These are phyloP conservation scores for Endothia cerciana DNA, from an alignment of 2,329 filamentous ascomycete species.

Conservation along the genomic window DNA sequence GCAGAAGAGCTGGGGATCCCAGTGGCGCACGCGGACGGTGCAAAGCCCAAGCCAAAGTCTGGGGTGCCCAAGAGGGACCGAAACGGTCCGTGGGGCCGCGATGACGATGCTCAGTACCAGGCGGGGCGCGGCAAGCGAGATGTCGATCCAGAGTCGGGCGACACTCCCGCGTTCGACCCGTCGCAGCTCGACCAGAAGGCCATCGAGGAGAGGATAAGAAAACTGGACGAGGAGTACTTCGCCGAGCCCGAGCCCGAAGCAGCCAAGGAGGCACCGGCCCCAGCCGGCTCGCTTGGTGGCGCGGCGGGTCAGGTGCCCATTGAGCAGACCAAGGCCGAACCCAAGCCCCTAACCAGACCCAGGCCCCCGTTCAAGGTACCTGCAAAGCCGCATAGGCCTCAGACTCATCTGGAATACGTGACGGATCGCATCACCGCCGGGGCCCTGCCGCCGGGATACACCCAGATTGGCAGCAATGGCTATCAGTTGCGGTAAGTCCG, in stretches of 20 bases:
- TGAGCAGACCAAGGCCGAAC: slow-evolving; percentile 31
- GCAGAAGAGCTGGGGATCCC: slow-evolving; percentile 27
- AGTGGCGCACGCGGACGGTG: neutral
- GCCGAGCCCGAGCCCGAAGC: neutral
- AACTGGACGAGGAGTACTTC: slow-evolving; percentile 31
- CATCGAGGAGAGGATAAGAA: slow-evolving; percentile 33
- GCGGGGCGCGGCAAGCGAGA: slow-evolving; percentile 10
- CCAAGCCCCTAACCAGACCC: slow-evolving; percentile 19
- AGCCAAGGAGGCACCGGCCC: slow-evolving; percentile 29
- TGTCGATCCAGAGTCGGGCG: neutral
- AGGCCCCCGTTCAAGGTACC: slow-evolving; percentile 28
- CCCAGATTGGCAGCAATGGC: slow-evolving; percentile 46
- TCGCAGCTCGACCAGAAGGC: slow-evolving; percentile 21
- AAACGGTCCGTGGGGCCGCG: slow-evolving; percentile 11
- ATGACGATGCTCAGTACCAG: neutral
- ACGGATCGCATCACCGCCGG: slow-evolving; percentile 47
- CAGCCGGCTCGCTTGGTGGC: slow-evolving; percentile 27
- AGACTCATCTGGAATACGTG: slow-evolving; percentile 60
- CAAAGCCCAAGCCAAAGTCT: neutral
- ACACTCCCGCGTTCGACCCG: slow-evolving; percentile 15
- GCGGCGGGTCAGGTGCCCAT: slow-evolving; percentile 36
- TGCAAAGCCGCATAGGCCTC: slow-evolving; percentile 45
- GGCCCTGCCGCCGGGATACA: slow-evolving; percentile 55
- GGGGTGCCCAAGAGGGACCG: neutral
- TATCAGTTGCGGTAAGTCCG: slow-evolving; percentile 64